A percentile compares a stretch with the other conserved stretches of the same genome.
These are phyloP conservation scores for Nemania bipapillata DNA, from an alignment of 2,329 filamentous ascomycete genomes.

Conservation along the genomic window DNA sequence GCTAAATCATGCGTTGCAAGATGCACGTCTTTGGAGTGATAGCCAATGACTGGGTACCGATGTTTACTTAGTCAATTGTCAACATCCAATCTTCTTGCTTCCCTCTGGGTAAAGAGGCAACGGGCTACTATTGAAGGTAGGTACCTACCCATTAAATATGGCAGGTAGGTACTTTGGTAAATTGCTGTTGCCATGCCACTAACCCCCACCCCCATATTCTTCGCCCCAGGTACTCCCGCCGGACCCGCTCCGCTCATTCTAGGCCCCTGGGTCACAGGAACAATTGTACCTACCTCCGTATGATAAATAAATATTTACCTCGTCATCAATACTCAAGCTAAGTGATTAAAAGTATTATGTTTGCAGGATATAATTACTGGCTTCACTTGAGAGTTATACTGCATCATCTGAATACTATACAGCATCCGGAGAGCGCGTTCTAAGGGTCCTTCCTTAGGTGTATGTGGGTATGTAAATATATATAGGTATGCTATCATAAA, in stretches of 20 bases:
- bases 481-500: conserved; percentile 7
- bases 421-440: not conserved
- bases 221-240: conserved; percentile 10
- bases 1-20: not conserved
- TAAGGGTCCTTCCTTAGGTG: not conserved
- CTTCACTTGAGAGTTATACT: not conserved
- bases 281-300: not conserved
- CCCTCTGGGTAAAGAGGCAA: not conserved
- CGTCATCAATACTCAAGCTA: too few species aligned
- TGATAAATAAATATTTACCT: too few species aligned
- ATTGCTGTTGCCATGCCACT: conserved; percentile 32
- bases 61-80: conserved; percentile 2
- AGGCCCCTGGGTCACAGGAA: not conserved
- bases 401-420: not conserved
- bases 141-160: not conserved
- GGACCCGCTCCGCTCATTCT: not conserved
- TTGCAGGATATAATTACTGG: too few species aligned
- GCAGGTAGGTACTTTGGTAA: not conserved
- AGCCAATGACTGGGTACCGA: too few species aligned
- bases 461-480: not conserved
- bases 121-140: too few species aligned
- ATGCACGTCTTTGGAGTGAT: not conserved
- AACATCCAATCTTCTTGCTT: not conserved
- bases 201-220: not conserved
- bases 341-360: too few species aligned